Conservation (phyloP, 306 rosid genomes). For the Castanea crenata region DNA sequence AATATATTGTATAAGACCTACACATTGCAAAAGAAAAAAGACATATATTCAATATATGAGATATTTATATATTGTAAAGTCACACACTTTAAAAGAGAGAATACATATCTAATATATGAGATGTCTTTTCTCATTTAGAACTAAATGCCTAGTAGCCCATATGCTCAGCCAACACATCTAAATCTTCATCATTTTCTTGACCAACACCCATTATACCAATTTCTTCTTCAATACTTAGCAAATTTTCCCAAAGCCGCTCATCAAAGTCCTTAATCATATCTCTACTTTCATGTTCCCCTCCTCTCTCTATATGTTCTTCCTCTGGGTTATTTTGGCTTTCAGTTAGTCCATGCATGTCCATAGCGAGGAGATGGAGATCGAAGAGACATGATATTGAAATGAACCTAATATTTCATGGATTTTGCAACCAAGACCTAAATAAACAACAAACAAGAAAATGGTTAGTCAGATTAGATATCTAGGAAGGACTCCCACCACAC, state of each 20-base stretch:
- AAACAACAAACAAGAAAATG: neutral
- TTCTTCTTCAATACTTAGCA: conserved; percentile 36
- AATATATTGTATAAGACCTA: too few relatives aligned
- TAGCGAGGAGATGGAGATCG: neutral
- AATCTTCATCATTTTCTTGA: conserved; percentile 37
- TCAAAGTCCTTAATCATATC: conserved; percentile 24
- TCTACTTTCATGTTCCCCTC: conserved; percentile 21
- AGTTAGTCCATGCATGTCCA: conserved; percentile 17
- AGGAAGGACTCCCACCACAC: neutral
- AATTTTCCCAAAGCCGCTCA: conserved; percentile 52
- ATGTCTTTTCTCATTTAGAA: conserved; percentile 24
- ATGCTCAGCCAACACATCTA: conserved; percentile 45
- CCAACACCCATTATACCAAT: conserved; percentile 7
- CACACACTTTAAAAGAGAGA: neutral
- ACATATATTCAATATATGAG: too few relatives aligned
- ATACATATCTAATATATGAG: too few relatives aligned
- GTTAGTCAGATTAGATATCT: neutral
- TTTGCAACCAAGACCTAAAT: neutral
- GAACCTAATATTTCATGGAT: neutral
- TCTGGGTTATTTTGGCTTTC: conserved; percentile 10
- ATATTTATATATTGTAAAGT: conserved; percentile 5
- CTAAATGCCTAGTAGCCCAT: conserved; percentile 47
- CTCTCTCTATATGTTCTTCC: conserved; percentile 10
- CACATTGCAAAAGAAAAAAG: too few relatives aligned
- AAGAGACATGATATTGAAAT: too few relatives aligned